phyloP scores from a whole-genome alignment of 2,329 filamentous ascomycete genomes.

The Exophiala bonariae region DNA sequence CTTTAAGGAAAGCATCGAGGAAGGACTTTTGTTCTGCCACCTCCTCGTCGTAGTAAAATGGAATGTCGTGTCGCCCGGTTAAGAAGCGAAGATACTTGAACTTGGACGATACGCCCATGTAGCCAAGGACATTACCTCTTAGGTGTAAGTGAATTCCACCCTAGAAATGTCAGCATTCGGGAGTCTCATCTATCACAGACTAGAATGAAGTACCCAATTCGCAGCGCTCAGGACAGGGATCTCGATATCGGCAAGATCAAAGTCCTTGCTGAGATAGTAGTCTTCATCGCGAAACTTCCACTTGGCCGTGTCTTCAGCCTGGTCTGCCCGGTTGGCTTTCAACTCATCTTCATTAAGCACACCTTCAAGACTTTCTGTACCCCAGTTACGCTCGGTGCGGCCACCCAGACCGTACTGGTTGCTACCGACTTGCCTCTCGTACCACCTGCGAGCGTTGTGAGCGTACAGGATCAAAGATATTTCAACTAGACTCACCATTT shows the following conservation, averaged over 20 bases:
- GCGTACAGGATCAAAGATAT: too few species aligned
- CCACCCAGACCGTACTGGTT: constrained; percentile 67
- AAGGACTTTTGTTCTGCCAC: constrained; percentile 67
- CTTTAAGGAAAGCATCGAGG: constrained; percentile 70
- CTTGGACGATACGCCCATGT: constrained; percentile 59
- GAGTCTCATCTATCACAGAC: too few species aligned
- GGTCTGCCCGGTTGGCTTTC: constrained; percentile 38
- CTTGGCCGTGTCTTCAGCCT: constrained; percentile 45
- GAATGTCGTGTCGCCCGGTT: constrained; percentile 68
- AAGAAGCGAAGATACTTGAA: constrained; percentile 70
- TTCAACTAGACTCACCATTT: constrained; percentile 48
- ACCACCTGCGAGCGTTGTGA: too few species aligned
- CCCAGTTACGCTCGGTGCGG: constrained; percentile 52
- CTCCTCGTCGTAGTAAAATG: constrained; percentile 70
- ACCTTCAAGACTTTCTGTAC: constrained; percentile 43
- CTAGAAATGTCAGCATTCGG: constrained; percentile 33
- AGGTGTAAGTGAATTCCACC: constrained; percentile 68
- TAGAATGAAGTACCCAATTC: constrained; percentile 49
- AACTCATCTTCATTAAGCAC: constrained; percentile 37
- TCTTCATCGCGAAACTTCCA: constrained; percentile 61
- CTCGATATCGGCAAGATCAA: constrained; percentile 63
- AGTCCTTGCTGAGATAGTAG: constrained; percentile 67
- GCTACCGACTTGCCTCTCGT: constrained; percentile 57
- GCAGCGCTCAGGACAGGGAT: constrained; percentile 67
- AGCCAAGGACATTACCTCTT: constrained; percentile 67